These are phyloP conservation scores for Colletotrichum sp. DNA, from an alignment of 2,329 filamentous ascomycete species.

Conservation along the genomic window DNA sequence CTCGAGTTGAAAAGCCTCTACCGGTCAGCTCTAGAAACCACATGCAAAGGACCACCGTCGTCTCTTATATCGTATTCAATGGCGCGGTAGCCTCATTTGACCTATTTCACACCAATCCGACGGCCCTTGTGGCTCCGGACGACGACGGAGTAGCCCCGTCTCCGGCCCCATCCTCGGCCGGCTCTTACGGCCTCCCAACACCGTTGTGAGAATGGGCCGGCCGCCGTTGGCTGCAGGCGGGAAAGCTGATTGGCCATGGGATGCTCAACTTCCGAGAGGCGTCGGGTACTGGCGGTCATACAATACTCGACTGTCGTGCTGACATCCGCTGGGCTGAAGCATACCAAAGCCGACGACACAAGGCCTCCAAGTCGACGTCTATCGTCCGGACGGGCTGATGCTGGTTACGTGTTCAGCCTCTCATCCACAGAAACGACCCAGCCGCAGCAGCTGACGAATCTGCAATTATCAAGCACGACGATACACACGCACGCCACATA, in stretches of 20 bases:
- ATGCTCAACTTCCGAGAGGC: conserved; percentile 26
- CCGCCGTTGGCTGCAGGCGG: not conserved
- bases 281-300: conserved; percentile 25
- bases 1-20: not conserved
- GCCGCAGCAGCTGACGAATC: not conserved
- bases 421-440: not conserved
- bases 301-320: not conserved
- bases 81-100: not conserved
- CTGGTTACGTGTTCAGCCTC: not conserved
- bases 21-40: not conserved
- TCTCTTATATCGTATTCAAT: not conserved
- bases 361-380: not conserved
- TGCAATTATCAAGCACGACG: not conserved
- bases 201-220: not conserved
- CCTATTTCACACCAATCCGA: no score
- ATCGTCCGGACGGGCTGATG: not conserved
- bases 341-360: not conserved
- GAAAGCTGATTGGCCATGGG: conserved; percentile 31
- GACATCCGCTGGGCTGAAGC: not conserved
- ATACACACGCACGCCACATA: not conserved
- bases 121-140: not conserved
- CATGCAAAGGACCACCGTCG: not conserved
- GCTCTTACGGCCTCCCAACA: not conserved
- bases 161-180: not conserved
- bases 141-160: not conserved